Base-by-base conservation (phyloP, 257 asterid genomes). In the Ballota nigra region DNA sequence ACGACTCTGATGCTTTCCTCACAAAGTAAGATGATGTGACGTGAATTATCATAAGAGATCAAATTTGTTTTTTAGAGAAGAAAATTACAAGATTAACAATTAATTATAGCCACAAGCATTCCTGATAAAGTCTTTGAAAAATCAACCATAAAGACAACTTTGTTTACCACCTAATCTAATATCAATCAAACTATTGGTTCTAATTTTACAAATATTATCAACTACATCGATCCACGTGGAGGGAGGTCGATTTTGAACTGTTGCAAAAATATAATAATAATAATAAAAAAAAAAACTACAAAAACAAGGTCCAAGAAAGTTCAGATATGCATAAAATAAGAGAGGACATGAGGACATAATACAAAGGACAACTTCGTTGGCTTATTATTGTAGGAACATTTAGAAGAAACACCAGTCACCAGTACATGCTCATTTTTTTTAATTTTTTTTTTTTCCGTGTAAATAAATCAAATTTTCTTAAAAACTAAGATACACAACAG, bases 1-100 rank as follows among this genome's bases (percentile, higher is more conserved):
- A 67, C 79, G 70, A 16, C 65, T 22, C 60, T 36, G 18, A 61
- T 4, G 59, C 26, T 75, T 66, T 61, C 51, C 51, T 51, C 6
- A 58, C 26, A 64, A 38, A 31, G 36, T 9, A 34, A 63, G 66
- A 52, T 9, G 47, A 72, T 23, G 58, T 6, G 71, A 52, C 49
- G 16, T 0, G 0, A 53, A 5, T 1, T 18, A 49, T 49, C 28
- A 3, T 6, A 23, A 12, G 1, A 22, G 60, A 60, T 28, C 6
- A 20, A 58, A 47, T 15, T 29, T 29, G 23, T 71, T 71, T 45
- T 69, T 52, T 29, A 56, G n/a, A n/a, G n/a, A n/a, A n/a, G n/a
- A n/a, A n/a, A n/a, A n/a, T n/a, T n/a, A n/a, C 24, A 53, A 9
- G 22, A 63, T 49, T 3, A 38, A 52, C 31, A 6, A 16, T 36